Conservation (phyloP, 2,329 filamentous ascomycete species). For the Colletotrichum tabaci region DNA sequence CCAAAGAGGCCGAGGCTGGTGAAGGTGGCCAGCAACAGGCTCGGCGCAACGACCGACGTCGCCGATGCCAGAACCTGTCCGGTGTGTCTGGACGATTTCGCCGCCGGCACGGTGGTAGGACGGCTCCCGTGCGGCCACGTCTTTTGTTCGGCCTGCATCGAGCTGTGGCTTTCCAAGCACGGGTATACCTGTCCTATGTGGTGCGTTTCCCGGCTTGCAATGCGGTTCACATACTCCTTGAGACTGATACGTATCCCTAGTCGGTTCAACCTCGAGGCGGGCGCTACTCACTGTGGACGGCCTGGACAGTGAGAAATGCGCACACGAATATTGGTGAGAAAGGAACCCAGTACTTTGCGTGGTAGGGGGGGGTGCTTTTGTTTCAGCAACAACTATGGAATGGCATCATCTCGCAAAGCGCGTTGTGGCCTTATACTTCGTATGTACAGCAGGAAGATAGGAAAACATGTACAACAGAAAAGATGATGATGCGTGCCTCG, state of each 20-base stretch:
- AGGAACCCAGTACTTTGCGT: no score
- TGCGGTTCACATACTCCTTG: no score
- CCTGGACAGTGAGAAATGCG: neutral
- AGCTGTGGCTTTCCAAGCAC: conserved; percentile 24
- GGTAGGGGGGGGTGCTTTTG: neutral
- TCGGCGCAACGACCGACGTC: neutral
- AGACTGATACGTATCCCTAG: neutral
- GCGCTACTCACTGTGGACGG: neutral
- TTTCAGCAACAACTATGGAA: neutral
- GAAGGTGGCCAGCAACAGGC: conserved; percentile 1
- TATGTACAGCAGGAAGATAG: conserved; percentile 13
- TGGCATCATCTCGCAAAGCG: neutral
- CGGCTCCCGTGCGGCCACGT: conserved; percentile 20
- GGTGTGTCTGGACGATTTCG: conserved; percentile 27
- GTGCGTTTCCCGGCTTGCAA: neutral
- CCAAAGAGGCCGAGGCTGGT: neutral
- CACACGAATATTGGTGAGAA: fast-evolving
- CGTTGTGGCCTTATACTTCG: neutral
- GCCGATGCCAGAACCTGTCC: conserved; percentile 2
- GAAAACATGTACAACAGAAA: conserved; percentile 28
- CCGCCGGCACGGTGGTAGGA: conserved; percentile 1
- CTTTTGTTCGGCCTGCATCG: conserved; percentile 33
- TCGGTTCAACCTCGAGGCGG: conserved; percentile 5
- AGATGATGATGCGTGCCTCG: neutral
- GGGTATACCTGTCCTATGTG: conserved; percentile 21